Evolutionary conservation across 176 grass and related monocot species (phyloP), one percentile per base, ranked within the genome.

Genomic region (Oryza coarctata): DNA sequence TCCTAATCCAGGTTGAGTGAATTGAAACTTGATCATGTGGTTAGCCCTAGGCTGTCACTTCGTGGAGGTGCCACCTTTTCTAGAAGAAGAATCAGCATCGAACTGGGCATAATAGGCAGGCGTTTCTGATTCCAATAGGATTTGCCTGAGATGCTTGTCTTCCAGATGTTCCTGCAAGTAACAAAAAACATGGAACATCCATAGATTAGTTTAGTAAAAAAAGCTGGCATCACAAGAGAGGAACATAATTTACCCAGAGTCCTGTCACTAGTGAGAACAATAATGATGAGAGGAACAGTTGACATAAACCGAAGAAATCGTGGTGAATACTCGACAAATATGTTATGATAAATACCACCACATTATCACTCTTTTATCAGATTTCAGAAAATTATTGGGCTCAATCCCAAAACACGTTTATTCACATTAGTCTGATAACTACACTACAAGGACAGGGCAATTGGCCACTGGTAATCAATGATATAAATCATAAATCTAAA

Each of bases 101-200:
- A 77, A 55, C 79, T 79, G 83, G 40, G 85, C 63, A 87, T 86
- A 85, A 79, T 63, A 83, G 0, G 72, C 6, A 20, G 88, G 90
- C 15, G 87, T 60, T 84, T 93, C 90, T 22, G 86, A 84, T 15
- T 98, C 88, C 30, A 93, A 63, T 58, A 98, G 70, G 80, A 94
- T 89, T 71, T 87, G 72, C 52, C 84, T 91, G 33, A 98, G 84
- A 85, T 98, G 71, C 50, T 94, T 98, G 70, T 98, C 92, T 71
- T 98, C 88, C n/a, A 94, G 68, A 86, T 94, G 89, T 86, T 93
- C 85, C 87, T 92, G 57, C 27, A 71, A 77, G 79, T 14, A 90
- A 77, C 45, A 45, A 75, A 75, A 52, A 74, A 70, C 18, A 14
- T n/a, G 8, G 26, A 76, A 66, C 0, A 70, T 33, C 9, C 35